Evolutionary conservation across 331 rosid genomes (phyloP), one percentile per base, ranked within the genome.

Genomic region (Arachis monticola): DNA sequence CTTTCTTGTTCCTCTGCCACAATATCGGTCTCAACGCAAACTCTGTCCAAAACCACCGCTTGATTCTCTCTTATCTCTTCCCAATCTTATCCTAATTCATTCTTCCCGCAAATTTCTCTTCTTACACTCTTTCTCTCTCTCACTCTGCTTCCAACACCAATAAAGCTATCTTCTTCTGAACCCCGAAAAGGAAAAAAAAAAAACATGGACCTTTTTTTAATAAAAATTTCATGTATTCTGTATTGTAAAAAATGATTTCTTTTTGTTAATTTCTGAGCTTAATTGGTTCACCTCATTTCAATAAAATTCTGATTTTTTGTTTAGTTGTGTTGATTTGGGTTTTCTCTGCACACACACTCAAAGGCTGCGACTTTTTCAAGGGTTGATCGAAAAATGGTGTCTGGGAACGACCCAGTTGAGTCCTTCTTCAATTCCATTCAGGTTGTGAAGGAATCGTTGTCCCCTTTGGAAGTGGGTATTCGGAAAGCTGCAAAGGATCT

Each of bases 401-500:
- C 92, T 32, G 83, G 84, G 32, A 89, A 87, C 69, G 94, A 87
- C 83, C 83, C 99, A 56, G 86, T 87, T 57, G 96, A 95, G 81
- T 89, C 94, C 41, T 84, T 95, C 86, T 79, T 90, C 85, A 85
- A 85, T 87, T 89, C 99, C 78, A 83, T 95, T 85, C 97, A 90
- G 47, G 80, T 80, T 56, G 83, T 92, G 50, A 92, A 92, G 81
- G 97, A 92, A 52, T 88, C 80, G 66, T 50, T 95, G 22, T 86
- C 84, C 10, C 99, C 99, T 11, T 82, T 95, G 4, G 97, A 92
- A 82, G 80, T 86, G 83, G 83, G 96, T 58, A 46, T 92, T 70
- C 88, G 90, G 12, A 95, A 87, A 77, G 98, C 92, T 42, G 92
- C 96, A 8, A 90, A 90, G 64, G 99, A 95, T 85, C 84, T 95